Evolutionary conservation across 495 filamentous ascomycete species (phyloP), one percentile per base, ranked within the genome.

Genomic region (Hapsidospora chrysogenum): DNA sequence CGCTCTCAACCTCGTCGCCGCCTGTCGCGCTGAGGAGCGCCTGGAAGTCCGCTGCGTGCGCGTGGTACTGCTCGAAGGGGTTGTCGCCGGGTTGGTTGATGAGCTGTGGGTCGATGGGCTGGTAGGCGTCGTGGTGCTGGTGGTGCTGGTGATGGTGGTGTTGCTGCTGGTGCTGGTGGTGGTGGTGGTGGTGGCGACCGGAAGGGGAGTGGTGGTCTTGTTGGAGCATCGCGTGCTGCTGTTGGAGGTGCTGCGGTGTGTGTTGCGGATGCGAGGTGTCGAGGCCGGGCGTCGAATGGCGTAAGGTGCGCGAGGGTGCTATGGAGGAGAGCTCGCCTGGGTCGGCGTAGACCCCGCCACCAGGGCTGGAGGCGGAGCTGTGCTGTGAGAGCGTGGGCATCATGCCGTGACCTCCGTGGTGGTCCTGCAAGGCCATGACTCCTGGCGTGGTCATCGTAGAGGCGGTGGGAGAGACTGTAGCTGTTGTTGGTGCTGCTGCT

Each of bases 21-120:
- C 41, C 53, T 2, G 46, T 34, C 9, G 52, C 61, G 34, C 60
- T 47, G 15, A 65, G 53, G 1, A 65, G 46, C 2, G 56, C 56
- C 32, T 64, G 58, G 48, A 63, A 63, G 22, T 45, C 34, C 9
- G 34, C 14, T 20, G 36, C 34, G 9, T 42, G 41, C 3, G 19
- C 9, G 30, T 31, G 13, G 38, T 40, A 35, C 10, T 29, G 17
- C n/a, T 35, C 33, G 20, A 40, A 37, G 30, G 43, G 40, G 21
- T 39, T 37, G 33, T 46, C 28, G 13, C 41, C 17, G 43, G 43
- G 16, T 49, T 63, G 60, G 10, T 46, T 58, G 38, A 66, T 66
- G 37, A 66, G 61, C 39, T 63, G 60, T n/a, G 63, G 63, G 38
- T 66, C 58, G 45, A 66, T 63, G 1, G 61, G 61, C 16, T 63